Base-by-base conservation (phyloP, 495 filamentous ascomycete species). In the Penicillium desertorum region DNA sequence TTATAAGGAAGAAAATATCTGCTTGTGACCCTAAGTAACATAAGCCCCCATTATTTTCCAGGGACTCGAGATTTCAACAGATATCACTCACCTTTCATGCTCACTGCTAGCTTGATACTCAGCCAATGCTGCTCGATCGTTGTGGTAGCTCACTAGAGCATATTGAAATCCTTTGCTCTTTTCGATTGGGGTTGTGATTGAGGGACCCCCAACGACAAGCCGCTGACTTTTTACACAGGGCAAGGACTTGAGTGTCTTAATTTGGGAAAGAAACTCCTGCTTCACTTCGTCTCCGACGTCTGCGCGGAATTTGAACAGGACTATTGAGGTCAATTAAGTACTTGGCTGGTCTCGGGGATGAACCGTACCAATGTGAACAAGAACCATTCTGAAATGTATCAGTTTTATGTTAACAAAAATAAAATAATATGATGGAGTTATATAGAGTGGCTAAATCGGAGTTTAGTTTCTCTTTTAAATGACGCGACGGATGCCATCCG, bases 41-140 rank as follows among this genome's bases (percentile, higher is more conserved):
- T 11, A 1, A 17, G 8, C 14, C 2, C 5, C 2, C 16, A 17
- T 54, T 43, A 64, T n/a, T 4, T 20, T 12, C 41, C 9, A 22
- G 12, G 5, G 4, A 3, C 2, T 27, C 22, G 4, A 43, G n/a
- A 0, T 5, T 17, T 17, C 4, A 30, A 52, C 0, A 14, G 3
- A 6, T 3, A 8, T 39, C 16, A 51, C 66, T 56, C 64, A 79
- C 78, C 68, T 63, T 32, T 74, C 67, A 63, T 81, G 77, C 48
- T 81, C 76, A 41, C 68, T 63, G 57, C 77, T 79, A 4, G 77
- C 74, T 54, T 81, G 78, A 45, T 81, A 81, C 44, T 67, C 71
- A 7, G 62, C 73, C 57, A 81, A 49, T 0, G 75, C 77, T 11
- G 62, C 66, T 25, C 56, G 63, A 29, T 78, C 60, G 45, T 75